A percentile compares a stretch with the other conserved stretches of the same genome.
Conservation (phyloP, 305 asterid genomes). For the Ruellia speciosa region DNA sequence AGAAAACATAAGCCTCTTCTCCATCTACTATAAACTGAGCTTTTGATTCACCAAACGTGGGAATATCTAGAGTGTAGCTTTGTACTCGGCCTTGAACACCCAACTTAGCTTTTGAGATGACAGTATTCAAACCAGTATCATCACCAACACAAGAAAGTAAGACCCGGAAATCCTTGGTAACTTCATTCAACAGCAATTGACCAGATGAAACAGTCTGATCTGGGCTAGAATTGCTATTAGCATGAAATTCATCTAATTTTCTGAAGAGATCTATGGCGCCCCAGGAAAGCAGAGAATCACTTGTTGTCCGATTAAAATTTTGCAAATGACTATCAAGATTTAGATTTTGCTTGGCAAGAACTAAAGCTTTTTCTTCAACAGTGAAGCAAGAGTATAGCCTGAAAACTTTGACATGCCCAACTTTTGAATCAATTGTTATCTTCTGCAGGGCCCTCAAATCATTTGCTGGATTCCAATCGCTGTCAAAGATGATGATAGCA, state of each 20-base stretch:
- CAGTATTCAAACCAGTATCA: slow-evolving; percentile 22
- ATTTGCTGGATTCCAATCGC: slow-evolving; percentile 77
- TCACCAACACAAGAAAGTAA: slow-evolving; percentile 36
- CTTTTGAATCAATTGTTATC: slow-evolving; percentile 49
- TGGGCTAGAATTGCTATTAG: slow-evolving; percentile 27
- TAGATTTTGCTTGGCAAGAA: slow-evolving; percentile 50
- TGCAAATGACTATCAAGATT: slow-evolving; percentile 45
- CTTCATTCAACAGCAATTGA: slow-evolving; percentile 42
- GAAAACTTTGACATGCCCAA: slow-evolving; percentile 56
- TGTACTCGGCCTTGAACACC: slow-evolving; percentile 47
- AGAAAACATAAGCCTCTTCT: slow-evolving; percentile 58
- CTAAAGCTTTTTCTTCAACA: slow-evolving; percentile 64
- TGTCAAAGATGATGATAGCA: slow-evolving; percentile 50
- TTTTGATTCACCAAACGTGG: slow-evolving; percentile 60
- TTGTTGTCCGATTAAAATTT: slow-evolving; percentile 35
- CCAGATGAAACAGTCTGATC: slow-evolving; percentile 35
- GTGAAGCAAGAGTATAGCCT: slow-evolving; percentile 75
- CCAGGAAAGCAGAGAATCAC: slow-evolving; percentile 67
- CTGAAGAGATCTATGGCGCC: slow-evolving; percentile 65
- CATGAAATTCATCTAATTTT: slow-evolving; percentile 66
- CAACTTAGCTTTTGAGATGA: slow-evolving; percentile 56
- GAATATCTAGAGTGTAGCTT: slow-evolving; percentile 35
- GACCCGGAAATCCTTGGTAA: slow-evolving; percentile 45
- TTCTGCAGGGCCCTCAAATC: slow-evolving; percentile 69
- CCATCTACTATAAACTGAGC: slow-evolving; percentile 33